Conservation (phyloP, 495 filamentous ascomycete genomes). For the Penicillium steckii region DNA sequence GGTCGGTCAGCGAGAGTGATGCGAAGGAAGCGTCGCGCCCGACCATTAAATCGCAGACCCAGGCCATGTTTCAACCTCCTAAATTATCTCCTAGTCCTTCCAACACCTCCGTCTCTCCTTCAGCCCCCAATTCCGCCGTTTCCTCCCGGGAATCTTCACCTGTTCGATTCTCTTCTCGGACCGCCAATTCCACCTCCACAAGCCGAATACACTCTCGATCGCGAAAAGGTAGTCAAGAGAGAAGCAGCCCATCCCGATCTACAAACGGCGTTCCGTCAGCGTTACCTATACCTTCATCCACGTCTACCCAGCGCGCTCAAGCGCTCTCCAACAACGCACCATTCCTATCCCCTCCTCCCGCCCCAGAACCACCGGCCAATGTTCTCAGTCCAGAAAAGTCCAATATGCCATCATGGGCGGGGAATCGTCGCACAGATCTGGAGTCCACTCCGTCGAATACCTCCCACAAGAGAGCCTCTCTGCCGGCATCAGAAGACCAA, state of each 20-base stretch:
- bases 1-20: conserved; percentile 32
- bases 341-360: conserved; percentile 50
- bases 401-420: conserved; percentile 63
- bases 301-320: conserved; percentile 61
- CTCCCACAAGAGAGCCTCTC: conserved; percentile 40
- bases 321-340: conserved; percentile 60
- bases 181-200: conserved; percentile 29
- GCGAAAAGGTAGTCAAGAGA: conserved; percentile 68
- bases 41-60: conserved; percentile 29
- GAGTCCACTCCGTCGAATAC: conserved; percentile 41
- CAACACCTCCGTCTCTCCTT: conserved; percentile 32
- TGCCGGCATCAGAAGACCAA: conserved; percentile 29
- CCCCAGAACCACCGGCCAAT: conserved; percentile 55
- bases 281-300: conserved; percentile 50
- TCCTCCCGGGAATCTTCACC: conserved; percentile 54
- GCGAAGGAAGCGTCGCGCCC: conserved; percentile 34
- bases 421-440: conserved; percentile 35
- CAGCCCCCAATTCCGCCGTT: conserved; percentile 41
- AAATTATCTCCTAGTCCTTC: conserved; percentile 35
- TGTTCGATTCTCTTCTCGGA: conserved; percentile 36
- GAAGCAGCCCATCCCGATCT: conserved; percentile 58
- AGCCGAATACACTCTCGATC: conserved; percentile 49
- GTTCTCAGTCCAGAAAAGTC: conserved; percentile 62
- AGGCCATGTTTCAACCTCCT: conserved; percentile 37
- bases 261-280: conserved; percentile 38